These are phyloP conservation scores for Phanerochaete carnosa DNA, from an alignment of 768 basidiomycete species.

Conservation along the genomic window DNA sequence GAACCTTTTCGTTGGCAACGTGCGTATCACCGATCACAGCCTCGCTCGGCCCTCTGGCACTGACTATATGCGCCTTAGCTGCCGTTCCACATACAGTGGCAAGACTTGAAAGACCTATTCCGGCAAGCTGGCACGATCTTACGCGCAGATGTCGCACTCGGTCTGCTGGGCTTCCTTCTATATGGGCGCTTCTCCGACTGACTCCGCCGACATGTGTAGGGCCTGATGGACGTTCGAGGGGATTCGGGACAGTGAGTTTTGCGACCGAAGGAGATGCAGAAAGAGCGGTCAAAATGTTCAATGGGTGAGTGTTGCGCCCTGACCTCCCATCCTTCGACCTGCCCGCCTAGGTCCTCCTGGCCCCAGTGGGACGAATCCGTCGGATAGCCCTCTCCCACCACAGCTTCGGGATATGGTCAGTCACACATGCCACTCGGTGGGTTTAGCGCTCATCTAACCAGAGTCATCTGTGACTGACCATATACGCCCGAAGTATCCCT, in stretches of 20 bases:
- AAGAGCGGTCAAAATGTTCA: slow-evolving; percentile 81
- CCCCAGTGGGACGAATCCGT: not conserved
- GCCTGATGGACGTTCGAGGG: slow-evolving; percentile 83
- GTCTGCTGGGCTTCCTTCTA: slow-evolving; percentile 24
- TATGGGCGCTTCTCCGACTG: not conserved
- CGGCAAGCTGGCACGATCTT: slow-evolving; percentile 87
- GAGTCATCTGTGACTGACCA: not conserved
- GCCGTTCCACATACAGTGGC: slow-evolving; percentile 95
- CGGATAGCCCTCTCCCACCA: not conserved
- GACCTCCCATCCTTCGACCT: not conserved
- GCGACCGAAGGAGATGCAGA: slow-evolving; percentile 82
- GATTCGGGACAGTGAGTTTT: slow-evolving; percentile 91
- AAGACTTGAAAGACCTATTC: slow-evolving; percentile 96
- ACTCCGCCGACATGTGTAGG: not conserved
- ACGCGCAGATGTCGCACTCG: slow-evolving; percentile 87
- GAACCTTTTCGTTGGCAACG: slow-evolving; percentile 87
- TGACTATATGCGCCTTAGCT: slow-evolving; percentile 44
- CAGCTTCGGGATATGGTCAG: not conserved
- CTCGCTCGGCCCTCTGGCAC: not conserved
- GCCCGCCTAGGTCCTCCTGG: not conserved
- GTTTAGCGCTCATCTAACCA: not conserved
- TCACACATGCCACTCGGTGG: not conserved
- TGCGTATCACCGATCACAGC: slow-evolving; percentile 37
- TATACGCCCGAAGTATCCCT: not conserved
- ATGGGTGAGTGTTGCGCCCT: slow-evolving; percentile 60